Evolutionary conservation across 2,329 filamentous ascomycete genomes (phyloP).

Genomic region (Spiromastix sp.): DNA sequence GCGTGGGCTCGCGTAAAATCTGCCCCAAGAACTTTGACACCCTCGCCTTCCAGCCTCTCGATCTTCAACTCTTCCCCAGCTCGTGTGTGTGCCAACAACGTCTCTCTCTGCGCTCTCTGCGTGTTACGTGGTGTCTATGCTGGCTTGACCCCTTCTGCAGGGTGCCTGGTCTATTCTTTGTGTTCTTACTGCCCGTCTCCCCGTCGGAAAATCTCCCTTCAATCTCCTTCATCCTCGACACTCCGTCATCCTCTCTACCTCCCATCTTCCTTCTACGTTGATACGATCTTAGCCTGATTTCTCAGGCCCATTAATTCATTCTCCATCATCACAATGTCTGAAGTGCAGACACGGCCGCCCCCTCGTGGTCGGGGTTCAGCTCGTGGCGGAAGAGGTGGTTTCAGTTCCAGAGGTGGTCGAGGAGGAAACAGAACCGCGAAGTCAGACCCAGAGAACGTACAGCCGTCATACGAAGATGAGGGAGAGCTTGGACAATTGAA

Average conservation of each 20-base stretch:
- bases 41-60: constrained; percentile 11
- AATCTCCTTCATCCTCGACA: constrained; percentile 10
- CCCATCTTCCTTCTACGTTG: constrained; percentile 11
- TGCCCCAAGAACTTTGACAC: constrained; percentile 1
- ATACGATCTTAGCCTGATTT: constrained; percentile 12
- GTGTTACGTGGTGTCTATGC: too few species aligned
- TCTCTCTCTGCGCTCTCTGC: constrained; percentile 5
- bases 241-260: constrained; percentile 11
- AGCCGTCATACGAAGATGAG: constrained; percentile 62
- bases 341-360: constrained; percentile 78
- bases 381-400: constrained; percentile 73
- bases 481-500: constrained; percentile 87
- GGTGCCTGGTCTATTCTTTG: too few species aligned
- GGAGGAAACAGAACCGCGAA: constrained; percentile 61
- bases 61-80: constrained; percentile 8
- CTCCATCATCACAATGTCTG: too few species aligned
- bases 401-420: constrained; percentile 59
- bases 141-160: constrained; percentile 16
- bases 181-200: too few species aligned
- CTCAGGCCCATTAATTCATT: too few species aligned
- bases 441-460: constrained; percentile 57
- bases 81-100: neutral
- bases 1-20: constrained; percentile 5
- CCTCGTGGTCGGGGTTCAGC: constrained; percentile 81
- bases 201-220: constrained; percentile 13